Evolutionary conservation across 2,329 filamentous ascomycete genomes (phyloP).

Genomic region (Epicoccum nigrum): DNA sequence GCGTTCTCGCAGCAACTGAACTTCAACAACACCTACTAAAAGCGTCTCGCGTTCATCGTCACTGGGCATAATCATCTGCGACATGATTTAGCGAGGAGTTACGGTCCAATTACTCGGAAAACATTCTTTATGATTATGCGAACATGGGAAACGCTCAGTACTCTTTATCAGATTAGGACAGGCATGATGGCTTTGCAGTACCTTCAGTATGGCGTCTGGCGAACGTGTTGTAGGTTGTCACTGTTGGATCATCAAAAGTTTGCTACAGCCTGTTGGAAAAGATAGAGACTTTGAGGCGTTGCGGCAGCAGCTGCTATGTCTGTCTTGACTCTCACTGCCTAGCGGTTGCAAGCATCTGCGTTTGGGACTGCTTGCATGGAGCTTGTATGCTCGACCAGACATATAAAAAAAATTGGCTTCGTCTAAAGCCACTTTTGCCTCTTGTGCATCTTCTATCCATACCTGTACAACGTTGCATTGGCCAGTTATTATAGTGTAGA

Average conservation of each 20-base stretch:
- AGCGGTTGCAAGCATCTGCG: background rate
- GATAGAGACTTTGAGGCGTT: constrained; percentile 1
- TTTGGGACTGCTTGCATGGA: background rate
- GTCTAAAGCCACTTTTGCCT: background rate
- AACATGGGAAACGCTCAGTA: constrained; percentile 14
- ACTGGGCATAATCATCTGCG: constrained; percentile 20
- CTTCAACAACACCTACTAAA: constrained; percentile 20
- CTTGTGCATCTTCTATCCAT: background rate
- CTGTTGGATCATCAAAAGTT: constrained; percentile 14
- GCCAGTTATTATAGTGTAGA: too few relatives aligned
- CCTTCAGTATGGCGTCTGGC: constrained; percentile 43
- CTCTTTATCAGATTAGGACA: constrained; percentile 12
- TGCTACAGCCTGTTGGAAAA: constrained; percentile 12
- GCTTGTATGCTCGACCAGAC: background rate
- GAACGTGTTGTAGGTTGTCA: constrained; percentile 24
- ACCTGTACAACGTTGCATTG: too few relatives aligned
- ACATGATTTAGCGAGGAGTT: constrained; percentile 21
- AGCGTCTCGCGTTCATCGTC: constrained; percentile 18
- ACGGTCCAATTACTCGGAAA: constrained; percentile 18
- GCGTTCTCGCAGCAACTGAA: constrained; percentile 44
- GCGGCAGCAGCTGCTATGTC: background rate
- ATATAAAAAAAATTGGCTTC: background rate
- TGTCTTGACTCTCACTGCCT: constrained; percentile 1
- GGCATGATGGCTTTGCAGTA: constrained; percentile 32
- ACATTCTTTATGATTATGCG: constrained; percentile 17